phyloP scores from a whole-genome alignment of 495 filamentous ascomycete species.

The Lichenothelia convexa region DNA sequence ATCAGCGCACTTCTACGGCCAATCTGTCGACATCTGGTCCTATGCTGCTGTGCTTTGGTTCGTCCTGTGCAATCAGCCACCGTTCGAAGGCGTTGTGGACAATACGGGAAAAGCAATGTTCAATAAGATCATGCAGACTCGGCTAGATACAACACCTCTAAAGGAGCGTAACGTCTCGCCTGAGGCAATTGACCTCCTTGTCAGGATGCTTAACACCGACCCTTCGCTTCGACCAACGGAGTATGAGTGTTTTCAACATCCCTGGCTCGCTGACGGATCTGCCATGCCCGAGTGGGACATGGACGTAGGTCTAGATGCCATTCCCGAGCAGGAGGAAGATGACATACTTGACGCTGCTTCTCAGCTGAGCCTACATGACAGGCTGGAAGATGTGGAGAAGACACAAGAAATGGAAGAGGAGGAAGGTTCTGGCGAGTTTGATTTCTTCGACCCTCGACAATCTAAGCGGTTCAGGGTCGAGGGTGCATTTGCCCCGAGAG shows the following conservation, averaged over 20 bases:
- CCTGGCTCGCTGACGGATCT: slow-evolving; percentile 41
- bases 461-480: slow-evolving; percentile 20
- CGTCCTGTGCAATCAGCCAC: slow-evolving; percentile 52
- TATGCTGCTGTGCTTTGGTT: slow-evolving; percentile 80
- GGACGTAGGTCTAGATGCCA: slow-evolving; percentile 22
- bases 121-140: slow-evolving; percentile 61
- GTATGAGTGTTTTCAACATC: slow-evolving; percentile 39
- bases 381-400: slow-evolving; percentile 18
- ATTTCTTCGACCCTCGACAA: slow-evolving; percentile 13
- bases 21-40: slow-evolving; percentile 90
- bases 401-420: slow-evolving; percentile 14
- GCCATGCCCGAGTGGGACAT: slow-evolving; percentile 23
- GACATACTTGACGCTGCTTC: slow-evolving; percentile 42
- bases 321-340: slow-evolving; percentile 33
- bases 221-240: slow-evolving; percentile 52
- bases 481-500: slow-evolving; percentile 9
- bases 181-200: slow-evolving; percentile 51
- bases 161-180: slow-evolving; percentile 36
- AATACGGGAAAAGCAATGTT: slow-evolving; percentile 45
- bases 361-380: slow-evolving; percentile 45
- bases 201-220: slow-evolving; percentile 53
- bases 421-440: slow-evolving; percentile 5
- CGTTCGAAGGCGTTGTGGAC: slow-evolving; percentile 52
- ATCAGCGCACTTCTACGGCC: slow-evolving; percentile 39
- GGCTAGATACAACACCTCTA: slow-evolving; percentile 43